These are phyloP conservation scores for Pyracantha coccinea DNA, from an alignment of 331 rosid species.

Conservation along the genomic window DNA sequence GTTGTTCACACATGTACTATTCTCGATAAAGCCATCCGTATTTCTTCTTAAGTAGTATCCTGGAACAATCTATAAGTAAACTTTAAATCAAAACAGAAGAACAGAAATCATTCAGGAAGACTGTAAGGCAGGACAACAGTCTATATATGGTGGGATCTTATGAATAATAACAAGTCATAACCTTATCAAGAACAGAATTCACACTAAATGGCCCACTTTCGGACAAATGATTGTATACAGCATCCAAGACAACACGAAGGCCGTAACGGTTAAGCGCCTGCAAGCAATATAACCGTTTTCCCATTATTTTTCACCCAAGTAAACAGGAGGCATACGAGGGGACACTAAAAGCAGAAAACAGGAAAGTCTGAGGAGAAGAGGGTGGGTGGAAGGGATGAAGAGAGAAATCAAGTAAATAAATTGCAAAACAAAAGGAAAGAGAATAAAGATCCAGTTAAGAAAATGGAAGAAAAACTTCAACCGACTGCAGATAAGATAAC, in stretches of 20 bases:
- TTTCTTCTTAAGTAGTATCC: slow-evolving; percentile 95
- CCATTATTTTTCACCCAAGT: not conserved
- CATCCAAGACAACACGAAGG: slow-evolving; percentile 79
- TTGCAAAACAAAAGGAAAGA: not conserved
- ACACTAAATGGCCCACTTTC: slow-evolving; percentile 71
- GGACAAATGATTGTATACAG: slow-evolving; percentile 87
- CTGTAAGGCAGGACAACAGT: slow-evolving; percentile 10
- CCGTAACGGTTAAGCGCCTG: slow-evolving; percentile 82
- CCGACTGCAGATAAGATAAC: not conserved
- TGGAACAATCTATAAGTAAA: slow-evolving; percentile 78
- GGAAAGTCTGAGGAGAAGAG: not conserved
- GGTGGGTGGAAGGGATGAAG: not conserved
- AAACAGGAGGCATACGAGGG: not conserved
- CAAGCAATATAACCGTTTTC: slow-evolving; percentile 10
- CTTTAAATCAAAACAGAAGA: slow-evolving; percentile 26
- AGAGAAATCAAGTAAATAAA: not conserved
- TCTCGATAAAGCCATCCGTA: slow-evolving; percentile 74
- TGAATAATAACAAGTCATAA: slow-evolving; percentile 16
- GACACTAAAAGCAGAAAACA: not conserved
- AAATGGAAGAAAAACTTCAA: not conserved
- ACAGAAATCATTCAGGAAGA: slow-evolving; percentile 10
- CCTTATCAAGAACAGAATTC: slow-evolving; percentile 92
- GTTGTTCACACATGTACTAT: slow-evolving; percentile 89
- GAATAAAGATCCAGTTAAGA: not conserved
- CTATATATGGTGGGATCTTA: slow-evolving; percentile 7